Evolutionary conservation across 768 basidiomycete genomes (phyloP), one percentile per base, ranked within the genome.

Genomic region (Suillus subluteus): DNA sequence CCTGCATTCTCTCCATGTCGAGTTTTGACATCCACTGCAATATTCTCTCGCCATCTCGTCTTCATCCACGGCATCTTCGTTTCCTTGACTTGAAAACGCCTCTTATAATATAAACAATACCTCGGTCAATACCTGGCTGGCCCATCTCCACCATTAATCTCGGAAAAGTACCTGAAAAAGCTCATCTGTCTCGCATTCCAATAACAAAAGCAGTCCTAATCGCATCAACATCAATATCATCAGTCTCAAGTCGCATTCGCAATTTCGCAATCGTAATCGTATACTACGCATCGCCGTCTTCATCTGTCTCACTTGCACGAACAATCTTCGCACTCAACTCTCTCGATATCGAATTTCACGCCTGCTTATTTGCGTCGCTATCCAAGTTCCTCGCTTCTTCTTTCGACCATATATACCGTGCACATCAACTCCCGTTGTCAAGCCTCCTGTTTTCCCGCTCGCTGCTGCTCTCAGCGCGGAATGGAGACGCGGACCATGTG

Each of bases 301-400:
- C 62, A 73, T 68, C 71, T 65, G 58, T 63, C 66, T 59, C 64
- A 59, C 68, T 68, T 73, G 69, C 61, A 70, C 58, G 74, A 71
- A 73, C 73, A 73, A 78, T 79, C 70, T 78, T 67, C 58, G 74
- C 76, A 79, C 78, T 70, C 66, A 79, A 79, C 67, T 74, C 68
- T 73, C 73, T 26, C 38, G 40, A 41, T 30, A 61, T 61, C 59
- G 59, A 61, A 61, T 61, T 61, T 61, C 26, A 41, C 40, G 59
- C 59, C 59, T 61, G 59, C 59, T 61, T 43, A 61, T 61, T 61
- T 61, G 40, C 59, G 41, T 43, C 41, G 40, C 41, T 43, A 61
- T 61, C 58, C 59, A 61, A 61, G 40, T 43, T 18, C 40, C 11
- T 43, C 59, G 59, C 59, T 61, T 61, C 59, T 61, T 61, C 26